phyloP scores from a whole-genome alignment of 2,329 filamentous ascomycete species.

The Colletotrichum orchidophilum region DNA sequence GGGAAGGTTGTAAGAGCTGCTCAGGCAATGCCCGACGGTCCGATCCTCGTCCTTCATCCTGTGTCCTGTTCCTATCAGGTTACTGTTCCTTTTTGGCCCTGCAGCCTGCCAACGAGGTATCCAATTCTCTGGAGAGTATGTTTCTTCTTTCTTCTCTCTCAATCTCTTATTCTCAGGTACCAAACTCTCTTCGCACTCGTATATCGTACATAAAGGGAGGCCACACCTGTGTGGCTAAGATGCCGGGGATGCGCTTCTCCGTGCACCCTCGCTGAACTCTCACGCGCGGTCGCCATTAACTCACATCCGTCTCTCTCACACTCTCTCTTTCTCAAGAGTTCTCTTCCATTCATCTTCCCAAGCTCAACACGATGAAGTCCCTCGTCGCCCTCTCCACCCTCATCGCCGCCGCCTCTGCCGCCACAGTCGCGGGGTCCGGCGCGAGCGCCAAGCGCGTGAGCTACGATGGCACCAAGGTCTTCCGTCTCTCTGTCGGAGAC shows the following conservation, averaged over 20 bases:
- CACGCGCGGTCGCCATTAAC: background rate
- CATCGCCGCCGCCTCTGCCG: slow-evolving; percentile 24
- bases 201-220: background rate
- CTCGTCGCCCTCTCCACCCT: slow-evolving; percentile 22
- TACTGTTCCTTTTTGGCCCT: background rate
- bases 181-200: background rate
- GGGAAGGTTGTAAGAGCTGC: slow-evolving; percentile 19
- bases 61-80: background rate
- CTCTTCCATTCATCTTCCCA: background rate
- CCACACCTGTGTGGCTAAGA: background rate
- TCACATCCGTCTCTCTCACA: background rate
- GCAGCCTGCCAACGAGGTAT: background rate
- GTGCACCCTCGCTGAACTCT: slow-evolving; percentile 4
- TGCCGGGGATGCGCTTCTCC: background rate
- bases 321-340: background rate
- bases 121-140: background rate
- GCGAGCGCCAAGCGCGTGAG: slow-evolving; percentile 38
- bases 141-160: background rate
- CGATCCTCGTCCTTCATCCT: slow-evolving; percentile 7
- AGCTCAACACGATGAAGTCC: slow-evolving; percentile 28
- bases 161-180: background rate
- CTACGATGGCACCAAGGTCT: slow-evolving; percentile 57
- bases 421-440: slow-evolving; percentile 20
- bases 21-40: slow-evolving; percentile 10
- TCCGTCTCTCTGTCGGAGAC: slow-evolving; percentile 49